Conservation (phyloP, 2,329 filamentous ascomycete species). For the Talaromyces pinophilus region DNA sequence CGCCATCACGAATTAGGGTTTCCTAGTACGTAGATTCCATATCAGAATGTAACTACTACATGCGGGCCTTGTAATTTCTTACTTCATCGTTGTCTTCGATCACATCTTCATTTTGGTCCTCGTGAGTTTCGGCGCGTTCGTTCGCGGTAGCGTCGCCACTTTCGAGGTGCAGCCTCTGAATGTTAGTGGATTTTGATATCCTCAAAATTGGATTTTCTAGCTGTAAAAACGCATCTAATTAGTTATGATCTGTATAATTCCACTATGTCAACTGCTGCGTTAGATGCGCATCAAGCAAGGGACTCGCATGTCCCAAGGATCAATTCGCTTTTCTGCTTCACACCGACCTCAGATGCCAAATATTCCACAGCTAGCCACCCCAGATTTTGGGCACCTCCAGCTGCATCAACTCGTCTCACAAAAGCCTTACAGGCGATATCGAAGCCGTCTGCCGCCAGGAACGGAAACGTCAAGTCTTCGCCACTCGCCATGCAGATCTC, state of each 20-base stretch:
- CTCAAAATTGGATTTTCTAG: conserved; percentile 31
- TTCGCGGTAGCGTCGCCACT: neutral
- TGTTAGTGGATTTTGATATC: conserved; percentile 32
- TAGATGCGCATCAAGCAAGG: conserved; percentile 4
- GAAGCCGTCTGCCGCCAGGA: conserved; percentile 64
- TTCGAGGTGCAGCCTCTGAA: neutral
- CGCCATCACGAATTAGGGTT: conserved; percentile 41
- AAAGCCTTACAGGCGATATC: conserved; percentile 64
- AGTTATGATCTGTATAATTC: conserved; percentile 6
- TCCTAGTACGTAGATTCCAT: conserved; percentile 35
- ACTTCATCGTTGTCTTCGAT: conserved; percentile 38
- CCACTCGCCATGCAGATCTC: conserved; percentile 14
- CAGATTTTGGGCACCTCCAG: conserved; percentile 58
- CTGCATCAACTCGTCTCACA: conserved; percentile 52
- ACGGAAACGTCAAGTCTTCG: conserved; percentile 55
- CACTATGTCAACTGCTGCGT: conserved; percentile 2
- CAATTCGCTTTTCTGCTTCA: neutral
- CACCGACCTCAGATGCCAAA: conserved; percentile 33
- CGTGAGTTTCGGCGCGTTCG: conserved; percentile 23
- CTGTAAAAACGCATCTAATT: conserved; percentile 27
- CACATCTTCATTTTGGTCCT: conserved; percentile 24
- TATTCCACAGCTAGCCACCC: conserved; percentile 44
- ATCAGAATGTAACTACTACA: conserved; percentile 12
- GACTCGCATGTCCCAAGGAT: conserved; percentile 12
- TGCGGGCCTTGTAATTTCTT: conserved; percentile 6